phyloP scores from a whole-genome alignment of 352 stramenopile genomes.

The Phytophthora meadii region DNA sequence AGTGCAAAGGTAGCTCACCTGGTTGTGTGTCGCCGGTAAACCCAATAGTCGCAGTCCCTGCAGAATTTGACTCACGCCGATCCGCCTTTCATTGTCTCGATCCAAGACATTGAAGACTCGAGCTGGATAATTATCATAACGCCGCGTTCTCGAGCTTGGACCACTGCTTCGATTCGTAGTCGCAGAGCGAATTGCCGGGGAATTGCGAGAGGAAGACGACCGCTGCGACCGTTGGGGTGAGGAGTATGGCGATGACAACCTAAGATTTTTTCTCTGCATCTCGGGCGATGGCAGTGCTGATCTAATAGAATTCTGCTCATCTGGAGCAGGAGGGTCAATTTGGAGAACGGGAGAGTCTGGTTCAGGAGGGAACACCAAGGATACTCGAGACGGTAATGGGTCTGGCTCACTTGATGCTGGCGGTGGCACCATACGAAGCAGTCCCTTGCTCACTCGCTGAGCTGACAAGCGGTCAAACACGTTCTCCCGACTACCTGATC shows the following conservation, averaged over 20 bases:
- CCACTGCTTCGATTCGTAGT: conserved; percentile 21
- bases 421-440: conserved; percentile 12
- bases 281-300: conserved; percentile 14
- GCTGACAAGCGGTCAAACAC: conserved; percentile 59
- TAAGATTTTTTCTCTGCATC: conserved; percentile 4
- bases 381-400: conserved; percentile 4
- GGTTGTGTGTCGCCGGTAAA: conserved; percentile 69
- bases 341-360: conserved; percentile 16
- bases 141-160: background rate
- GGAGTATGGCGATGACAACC: conserved; percentile 19
- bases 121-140: conserved; percentile 45
- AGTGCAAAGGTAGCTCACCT: conserved; percentile 36
- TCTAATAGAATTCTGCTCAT: conserved; percentile 17
- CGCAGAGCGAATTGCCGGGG: conserved; percentile 16
- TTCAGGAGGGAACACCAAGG: conserved; percentile 14
- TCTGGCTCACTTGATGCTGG: conserved; percentile 1
- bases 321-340: conserved; percentile 22
- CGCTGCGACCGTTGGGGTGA: conserved; percentile 36
- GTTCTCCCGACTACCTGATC: conserved; percentile 12
- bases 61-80: conserved; percentile 65
- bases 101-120: conserved; percentile 68
- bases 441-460: conserved; percentile 27
- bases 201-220: conserved; percentile 17
- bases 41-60: conserved; percentile 60
- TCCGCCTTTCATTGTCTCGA: conserved; percentile 45